Evolutionary conservation across 305 asterid species (phyloP).

Genomic region (Fraxinus albicans): DNA sequence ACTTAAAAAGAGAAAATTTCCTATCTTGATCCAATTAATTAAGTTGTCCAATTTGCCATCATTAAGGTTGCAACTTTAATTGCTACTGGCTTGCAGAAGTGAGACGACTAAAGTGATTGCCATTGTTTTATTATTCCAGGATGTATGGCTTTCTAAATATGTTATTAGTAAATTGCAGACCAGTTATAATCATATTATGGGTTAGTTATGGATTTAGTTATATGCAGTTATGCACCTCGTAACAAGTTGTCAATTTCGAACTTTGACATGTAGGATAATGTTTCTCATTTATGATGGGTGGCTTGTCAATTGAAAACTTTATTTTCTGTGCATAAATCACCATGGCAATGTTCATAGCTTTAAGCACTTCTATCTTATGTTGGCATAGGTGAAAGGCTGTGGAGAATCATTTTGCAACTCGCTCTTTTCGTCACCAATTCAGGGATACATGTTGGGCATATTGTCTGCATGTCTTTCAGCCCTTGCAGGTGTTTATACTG

Average conservation of each 20-base stretch:
- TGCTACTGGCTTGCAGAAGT: background rate
- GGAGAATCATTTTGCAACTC: slow-evolving; percentile 88
- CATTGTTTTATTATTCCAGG: background rate
- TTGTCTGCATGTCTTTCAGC: slow-evolving; percentile 97
- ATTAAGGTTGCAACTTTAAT: background rate
- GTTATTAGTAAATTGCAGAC: background rate
- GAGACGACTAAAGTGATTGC: background rate
- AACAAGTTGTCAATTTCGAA: background rate
- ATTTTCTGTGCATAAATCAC: slow-evolving; percentile 15
- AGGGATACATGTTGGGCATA: slow-evolving; percentile 83
- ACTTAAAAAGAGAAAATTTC: background rate
- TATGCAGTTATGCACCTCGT: background rate
- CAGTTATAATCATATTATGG: background rate
- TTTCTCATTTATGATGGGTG: slow-evolving; percentile 4
- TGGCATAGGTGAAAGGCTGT: slow-evolving; percentile 79
- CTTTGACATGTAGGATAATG: slow-evolving; percentile 1
- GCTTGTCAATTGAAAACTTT: slow-evolving; percentile 10
- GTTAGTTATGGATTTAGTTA: background rate
- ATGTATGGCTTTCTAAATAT: background rate
- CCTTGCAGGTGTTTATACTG: slow-evolving; percentile 93
- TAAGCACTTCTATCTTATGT: slow-evolving; percentile 20
- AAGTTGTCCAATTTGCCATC: background rate
- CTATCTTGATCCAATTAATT: background rate
- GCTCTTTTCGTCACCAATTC: slow-evolving; percentile 82
- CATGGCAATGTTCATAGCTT: slow-evolving; percentile 4